These are phyloP conservation scores for Pseudocercospora pini-densiflorae DNA, from an alignment of 2,329 filamentous ascomycete species.

Conservation along the genomic window DNA sequence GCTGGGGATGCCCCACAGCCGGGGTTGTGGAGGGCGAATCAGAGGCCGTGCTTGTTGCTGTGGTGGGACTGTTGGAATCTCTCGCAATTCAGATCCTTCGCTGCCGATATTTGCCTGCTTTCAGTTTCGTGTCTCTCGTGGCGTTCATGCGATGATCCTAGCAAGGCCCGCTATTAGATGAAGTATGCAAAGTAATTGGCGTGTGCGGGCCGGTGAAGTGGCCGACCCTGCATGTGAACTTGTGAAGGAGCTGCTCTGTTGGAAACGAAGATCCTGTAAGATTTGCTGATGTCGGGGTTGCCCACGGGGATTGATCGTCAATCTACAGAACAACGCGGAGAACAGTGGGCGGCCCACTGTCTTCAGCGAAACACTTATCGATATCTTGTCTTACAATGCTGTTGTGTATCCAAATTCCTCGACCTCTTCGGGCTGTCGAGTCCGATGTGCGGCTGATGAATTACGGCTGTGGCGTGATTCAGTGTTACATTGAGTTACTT, in stretches of 20 bases:
- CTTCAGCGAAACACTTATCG: not conserved
- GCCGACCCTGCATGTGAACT: not conserved
- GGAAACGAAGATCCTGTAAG: not conserved
- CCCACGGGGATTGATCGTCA: not conserved
- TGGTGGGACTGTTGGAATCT: slow-evolving; percentile 6
- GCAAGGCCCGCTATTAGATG: not conserved
- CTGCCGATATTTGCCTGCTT: slow-evolving; percentile 2
- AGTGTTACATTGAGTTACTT: not conserved
- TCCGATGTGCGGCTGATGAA: not conserved
- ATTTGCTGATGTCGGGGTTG: not conserved
- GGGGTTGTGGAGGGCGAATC: not conserved
- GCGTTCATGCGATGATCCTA: slow-evolving; percentile 7
- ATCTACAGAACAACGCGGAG: not conserved
- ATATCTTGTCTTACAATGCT: not conserved
- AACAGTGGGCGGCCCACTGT: not conserved
- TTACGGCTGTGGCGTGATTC: not conserved
- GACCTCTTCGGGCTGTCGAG: not conserved
- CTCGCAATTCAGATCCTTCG: slow-evolving; percentile 4
- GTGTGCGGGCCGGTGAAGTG: not conserved
- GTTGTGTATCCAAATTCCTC: not conserved
- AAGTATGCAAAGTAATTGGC: not conserved
- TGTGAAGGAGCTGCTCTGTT: not conserved
- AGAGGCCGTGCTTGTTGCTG: not conserved
- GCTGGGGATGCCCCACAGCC: not conserved
- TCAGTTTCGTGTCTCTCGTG: slow-evolving; percentile 4